Evolutionary conservation across 257 asterid genomes (phyloP).

Genomic region (Sherardia arvensis): DNA sequence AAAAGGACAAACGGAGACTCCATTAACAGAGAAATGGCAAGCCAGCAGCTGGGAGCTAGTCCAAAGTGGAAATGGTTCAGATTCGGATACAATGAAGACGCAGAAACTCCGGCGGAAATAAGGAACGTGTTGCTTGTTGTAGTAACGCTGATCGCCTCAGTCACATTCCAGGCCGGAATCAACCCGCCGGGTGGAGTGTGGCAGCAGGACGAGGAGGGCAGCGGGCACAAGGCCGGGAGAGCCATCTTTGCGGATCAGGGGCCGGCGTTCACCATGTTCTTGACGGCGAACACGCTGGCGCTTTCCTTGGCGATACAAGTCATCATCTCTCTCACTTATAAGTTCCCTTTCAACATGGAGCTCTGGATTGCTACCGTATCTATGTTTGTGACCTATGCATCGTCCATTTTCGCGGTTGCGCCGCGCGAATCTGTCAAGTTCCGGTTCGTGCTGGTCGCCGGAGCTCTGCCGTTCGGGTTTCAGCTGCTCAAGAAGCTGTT

Average conservation of each 20-base stretch:
- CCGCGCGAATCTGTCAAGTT: constrained; percentile 19
- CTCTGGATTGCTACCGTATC: constrained; percentile 22
- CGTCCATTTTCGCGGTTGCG: constrained; percentile 20
- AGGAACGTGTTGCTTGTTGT: constrained; percentile 11
- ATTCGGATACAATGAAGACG: constrained; percentile 9
- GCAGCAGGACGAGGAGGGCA: constrained; percentile 26
- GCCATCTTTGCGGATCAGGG: constrained; percentile 32
- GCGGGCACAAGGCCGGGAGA: constrained; percentile 29
- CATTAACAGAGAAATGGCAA: not conserved
- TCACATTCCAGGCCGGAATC: constrained; percentile 14
- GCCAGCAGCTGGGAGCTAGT: not conserved
- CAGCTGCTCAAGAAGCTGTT: constrained; percentile 14
- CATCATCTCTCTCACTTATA: constrained; percentile 17
- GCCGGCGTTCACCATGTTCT: constrained; percentile 9
- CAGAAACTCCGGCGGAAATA: constrained; percentile 6
- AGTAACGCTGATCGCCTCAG: constrained; percentile 13
- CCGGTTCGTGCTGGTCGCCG: constrained; percentile 15
- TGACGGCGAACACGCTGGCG: constrained; percentile 23
- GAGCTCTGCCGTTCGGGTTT: constrained; percentile 18
- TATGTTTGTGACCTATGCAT: constrained; percentile 24
- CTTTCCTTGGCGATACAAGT: constrained; percentile 21
- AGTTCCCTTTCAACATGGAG: constrained; percentile 26
- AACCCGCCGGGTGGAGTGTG: constrained; percentile 56
- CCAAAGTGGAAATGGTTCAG: constrained; percentile 1
- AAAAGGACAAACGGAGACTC: no score